These are phyloP conservation scores for Tolypocladium tundrense DNA, from an alignment of 2,329 filamentous ascomycete genomes.

Conservation along the genomic window DNA sequence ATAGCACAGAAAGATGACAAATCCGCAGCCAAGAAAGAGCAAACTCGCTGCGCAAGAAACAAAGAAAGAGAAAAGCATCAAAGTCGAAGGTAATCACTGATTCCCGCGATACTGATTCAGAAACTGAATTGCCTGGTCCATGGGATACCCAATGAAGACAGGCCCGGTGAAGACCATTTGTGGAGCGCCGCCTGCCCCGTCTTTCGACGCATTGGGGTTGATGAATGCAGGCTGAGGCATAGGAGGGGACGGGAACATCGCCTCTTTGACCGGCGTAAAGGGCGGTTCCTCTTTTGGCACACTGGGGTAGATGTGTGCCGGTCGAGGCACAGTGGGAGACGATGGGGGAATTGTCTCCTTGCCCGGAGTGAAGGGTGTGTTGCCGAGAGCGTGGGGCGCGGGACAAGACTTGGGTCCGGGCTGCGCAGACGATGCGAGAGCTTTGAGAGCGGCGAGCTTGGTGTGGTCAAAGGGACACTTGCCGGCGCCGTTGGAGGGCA, in stretches of 20 bases:
- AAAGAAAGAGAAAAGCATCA: conserved; percentile 1
- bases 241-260: conserved; percentile 7
- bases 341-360: conserved; percentile 5
- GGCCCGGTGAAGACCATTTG: conserved; percentile 87
- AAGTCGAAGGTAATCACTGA: conserved; percentile 9
- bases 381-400: conserved; percentile 3
- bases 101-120: conserved; percentile 48
- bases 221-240: conserved; percentile 41
- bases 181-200: conserved; percentile 26
- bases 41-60: conserved; percentile 1
- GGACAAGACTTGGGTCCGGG: conserved; percentile 6
- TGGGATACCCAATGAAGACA: conserved; percentile 84
- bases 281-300: conserved; percentile 17
- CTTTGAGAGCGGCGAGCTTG: conserved; percentile 28
- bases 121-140: conserved; percentile 70
- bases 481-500: conserved; percentile 19
- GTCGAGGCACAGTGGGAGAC: conserved; percentile 21
- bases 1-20: neutral
- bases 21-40: neutral
- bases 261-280: conserved; percentile 11
- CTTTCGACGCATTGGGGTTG: conserved; percentile 28
- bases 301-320: conserved; percentile 41
- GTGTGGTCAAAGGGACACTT: conserved; percentile 52
- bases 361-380: conserved; percentile 11
- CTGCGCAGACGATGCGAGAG: conserved; percentile 7